A percentile compares a stretch with the other conserved stretches of the same genome.
phyloP scores from a whole-genome alignment of 2,329 filamentous ascomycete species.

The Stagonosporopsis chrysanthemi region DNA sequence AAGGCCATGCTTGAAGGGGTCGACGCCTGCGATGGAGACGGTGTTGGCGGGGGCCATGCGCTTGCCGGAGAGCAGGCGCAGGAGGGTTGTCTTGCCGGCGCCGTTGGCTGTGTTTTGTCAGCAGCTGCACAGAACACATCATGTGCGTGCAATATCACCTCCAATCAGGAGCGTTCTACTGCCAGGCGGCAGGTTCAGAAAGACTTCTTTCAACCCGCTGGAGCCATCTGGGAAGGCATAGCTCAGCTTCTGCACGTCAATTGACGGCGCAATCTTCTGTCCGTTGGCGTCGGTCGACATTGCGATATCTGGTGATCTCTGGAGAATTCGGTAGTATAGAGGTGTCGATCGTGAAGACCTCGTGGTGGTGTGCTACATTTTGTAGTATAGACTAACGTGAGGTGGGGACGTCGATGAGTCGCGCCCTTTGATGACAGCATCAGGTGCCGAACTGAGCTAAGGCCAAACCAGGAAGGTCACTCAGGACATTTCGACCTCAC shows the following conservation, averaged over 20 bases:
- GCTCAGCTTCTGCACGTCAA: slow-evolving; percentile 77
- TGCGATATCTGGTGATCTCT: neutral
- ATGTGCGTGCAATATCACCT: slow-evolving; percentile 60
- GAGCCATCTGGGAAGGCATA: slow-evolving; percentile 90
- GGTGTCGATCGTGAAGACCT: neutral
- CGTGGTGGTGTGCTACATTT: slow-evolving; percentile 8
- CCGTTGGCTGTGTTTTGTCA: slow-evolving; percentile 73
- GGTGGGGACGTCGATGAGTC: slow-evolving; percentile 13
- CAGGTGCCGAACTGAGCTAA: slow-evolving; percentile 17
- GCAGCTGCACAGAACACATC: neutral
- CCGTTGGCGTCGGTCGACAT: slow-evolving; percentile 34
- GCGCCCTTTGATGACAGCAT: slow-evolving; percentile 15
- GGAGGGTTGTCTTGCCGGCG: slow-evolving; percentile 94
- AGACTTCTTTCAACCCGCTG: slow-evolving; percentile 77
- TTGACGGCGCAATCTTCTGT: slow-evolving; percentile 60
- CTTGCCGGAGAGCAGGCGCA: slow-evolving; percentile 93
- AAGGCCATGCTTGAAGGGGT: slow-evolving; percentile 89
- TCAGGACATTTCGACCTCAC: slow-evolving; percentile 4
- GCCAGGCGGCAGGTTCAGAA: slow-evolving; percentile 77
- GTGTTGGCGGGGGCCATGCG: slow-evolving; percentile 80
- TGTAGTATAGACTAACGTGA: slow-evolving; percentile 12
- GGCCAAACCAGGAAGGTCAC: slow-evolving; percentile 11
- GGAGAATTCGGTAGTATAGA: neutral
- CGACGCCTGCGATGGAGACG: slow-evolving; percentile 80
- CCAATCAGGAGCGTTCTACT: slow-evolving; percentile 92